Evolutionary conservation across 2,329 filamentous ascomycete species (phyloP), one percentile per base, ranked within the genome.

Genomic region (Alternaria sp.): DNA sequence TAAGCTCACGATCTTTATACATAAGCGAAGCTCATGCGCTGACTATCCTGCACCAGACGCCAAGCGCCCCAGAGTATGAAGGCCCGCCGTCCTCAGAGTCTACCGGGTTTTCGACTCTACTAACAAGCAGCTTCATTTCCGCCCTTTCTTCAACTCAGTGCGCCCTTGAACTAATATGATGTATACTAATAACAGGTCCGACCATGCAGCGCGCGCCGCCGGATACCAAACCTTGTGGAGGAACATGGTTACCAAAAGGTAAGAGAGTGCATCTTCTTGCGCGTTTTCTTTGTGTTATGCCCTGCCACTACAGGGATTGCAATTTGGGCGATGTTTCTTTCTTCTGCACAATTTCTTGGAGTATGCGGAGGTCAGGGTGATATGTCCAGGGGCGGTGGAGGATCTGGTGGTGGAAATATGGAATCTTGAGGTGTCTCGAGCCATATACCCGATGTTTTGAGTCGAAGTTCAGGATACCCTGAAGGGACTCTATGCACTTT

Each of bases 31-130:
- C 8, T 11, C 28, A 11, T 26, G 21, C 45, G 47, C 71, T 74
- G 55, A 74, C 66, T 37, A 55, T 50, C 47, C 55, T 5, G 10
- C 23, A 11, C 30, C 63, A 79, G 76, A 78, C 66, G 64, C 67
- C 26, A 79, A 79, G 68, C 74, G 75, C 62, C 68, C 68, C 47
- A 72, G 70, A 71, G 64, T 77, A 66, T 78, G 69, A 74, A 69
- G 45, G 54, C 61, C 63, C 59, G 37, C 67, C 63, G 67, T 69
- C 67, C 70, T 75, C 65, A n/a, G 30, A 63, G 56, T 68, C 61
- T 59, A 44, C 37, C 46, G 47, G 33, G 41, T 8, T 28, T 61
- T 21, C 56, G 33, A 62, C 58, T 18, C 53, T 25, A 64, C 73
- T 77, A 73, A 76, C 67, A 50, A 33, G 26, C 55, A 72, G 68